Evolutionary conservation across 148 eudicot genomes (phyloP).

Genomic region (Gaultheria prostrata): DNA sequence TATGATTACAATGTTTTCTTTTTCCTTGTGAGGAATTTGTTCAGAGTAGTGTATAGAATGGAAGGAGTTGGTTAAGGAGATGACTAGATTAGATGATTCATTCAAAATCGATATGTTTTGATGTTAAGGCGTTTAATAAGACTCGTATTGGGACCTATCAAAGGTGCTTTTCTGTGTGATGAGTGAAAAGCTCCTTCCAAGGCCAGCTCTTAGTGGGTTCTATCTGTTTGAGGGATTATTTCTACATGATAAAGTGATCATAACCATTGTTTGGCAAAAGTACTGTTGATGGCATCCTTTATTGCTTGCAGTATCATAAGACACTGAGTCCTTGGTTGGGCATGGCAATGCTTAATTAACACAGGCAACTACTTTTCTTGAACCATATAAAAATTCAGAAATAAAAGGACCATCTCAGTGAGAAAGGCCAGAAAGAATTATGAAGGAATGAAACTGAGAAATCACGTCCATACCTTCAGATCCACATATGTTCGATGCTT

Average conservation of each 20-base stretch:
- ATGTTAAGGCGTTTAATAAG: neutral
- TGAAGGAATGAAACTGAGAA: neutral
- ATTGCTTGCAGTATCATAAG: too few relatives aligned
- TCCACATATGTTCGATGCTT: constrained; percentile 96
- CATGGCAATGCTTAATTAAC: too few relatives aligned
- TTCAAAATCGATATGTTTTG: neutral
- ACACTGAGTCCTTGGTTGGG: too few relatives aligned
- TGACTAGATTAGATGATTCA: neutral
- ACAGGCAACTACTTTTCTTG: constrained; percentile 13
- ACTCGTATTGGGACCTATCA: neutral
- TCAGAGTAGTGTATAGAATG: neutral
- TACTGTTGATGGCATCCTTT: too few relatives aligned
- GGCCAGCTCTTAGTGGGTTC: neutral
- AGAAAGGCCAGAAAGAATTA: neutral
- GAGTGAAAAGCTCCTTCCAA: neutral
- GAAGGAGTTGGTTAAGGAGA: neutral
- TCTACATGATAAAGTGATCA: neutral
- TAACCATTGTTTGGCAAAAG: neutral
- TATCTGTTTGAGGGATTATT: neutral
- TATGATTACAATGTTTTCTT: neutral
- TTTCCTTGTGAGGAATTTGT: too few relatives aligned
- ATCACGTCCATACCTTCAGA: constrained; percentile 63
- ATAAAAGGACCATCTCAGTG: neutral
- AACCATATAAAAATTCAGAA: neutral
- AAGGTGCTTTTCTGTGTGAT: neutral